Evolutionary conservation across 768 basidiomycete genomes (phyloP), one percentile per base, ranked within the genome.

Genomic region (Leucocoprinus leucothites): DNA sequence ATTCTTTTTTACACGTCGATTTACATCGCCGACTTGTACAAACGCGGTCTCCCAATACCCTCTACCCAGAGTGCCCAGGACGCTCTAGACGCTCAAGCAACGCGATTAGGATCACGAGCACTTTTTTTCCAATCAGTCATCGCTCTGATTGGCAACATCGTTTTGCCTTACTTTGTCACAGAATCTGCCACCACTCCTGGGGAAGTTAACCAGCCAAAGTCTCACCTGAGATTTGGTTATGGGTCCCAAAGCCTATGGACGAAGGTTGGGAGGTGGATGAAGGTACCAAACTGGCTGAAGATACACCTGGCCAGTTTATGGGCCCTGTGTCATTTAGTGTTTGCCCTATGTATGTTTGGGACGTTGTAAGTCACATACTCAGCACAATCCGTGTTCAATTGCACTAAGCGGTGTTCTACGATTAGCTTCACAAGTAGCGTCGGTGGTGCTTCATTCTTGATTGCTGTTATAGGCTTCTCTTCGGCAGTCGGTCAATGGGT

Each of bases 401-500:
- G 41, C 4, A 13, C 35, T 21, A 46, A 56, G 14, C 25, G 45
- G 40, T 26, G 42, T 38, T 16, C 48, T 6, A 16, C 31, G 24
- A 51, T 21, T 63, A 96, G 91, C 60, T 81, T 94, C 60, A 87
- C 85, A 2, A 77, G 81, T 8, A 83, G 78, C 14, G 87, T 94
- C 0, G 64, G 64, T 14, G 85, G 87, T 0, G 87, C 92, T 16
- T 93, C 89, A 0, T 53, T 85, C 11, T 77, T 98, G 57, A 82
- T 97, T 48, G 81, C 86, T 7, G 60, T 89, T 11, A 86, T 87
- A 6, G 96, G 96, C 0, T 87, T 97, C 62, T 87, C 90, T n/a
- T 97, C 90, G 91, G 93, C 94, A 4, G 79, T 98, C 49, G 82
- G 87, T 0, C 87, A 89, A 69, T 98, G 95, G 96, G 93, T 86